phyloP scores from a whole-genome alignment of 306 rosid species.

The Ziziphus jujuba region DNA sequence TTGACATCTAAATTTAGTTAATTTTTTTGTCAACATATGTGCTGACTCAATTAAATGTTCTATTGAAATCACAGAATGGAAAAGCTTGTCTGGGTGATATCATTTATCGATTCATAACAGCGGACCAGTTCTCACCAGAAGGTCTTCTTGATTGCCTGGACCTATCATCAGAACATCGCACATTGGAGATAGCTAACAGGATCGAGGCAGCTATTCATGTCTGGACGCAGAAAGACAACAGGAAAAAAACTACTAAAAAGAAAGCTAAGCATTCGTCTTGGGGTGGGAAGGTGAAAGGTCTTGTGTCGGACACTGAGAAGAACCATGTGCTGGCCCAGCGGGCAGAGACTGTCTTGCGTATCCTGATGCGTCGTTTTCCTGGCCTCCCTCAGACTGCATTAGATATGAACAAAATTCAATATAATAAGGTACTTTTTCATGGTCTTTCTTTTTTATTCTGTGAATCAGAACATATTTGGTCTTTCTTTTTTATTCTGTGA shows the following conservation, averaged over 20 bases:
- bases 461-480: neutral
- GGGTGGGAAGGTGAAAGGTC: constrained; percentile 95
- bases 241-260: constrained; percentile 44
- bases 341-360: constrained; percentile 76
- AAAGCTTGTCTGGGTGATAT: constrained; percentile 86
- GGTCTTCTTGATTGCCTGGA: constrained; percentile 82
- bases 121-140: constrained; percentile 68
- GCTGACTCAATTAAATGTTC: constrained; percentile 8
- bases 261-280: constrained; percentile 70
- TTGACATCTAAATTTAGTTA: neutral
- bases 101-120: constrained; percentile 74
- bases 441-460: neutral
- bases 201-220: constrained; percentile 84
- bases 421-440: constrained; percentile 56
- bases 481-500: neutral
- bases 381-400: constrained; percentile 90
- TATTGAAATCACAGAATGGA: constrained; percentile 60
- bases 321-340: constrained; percentile 56
- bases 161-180: constrained; percentile 89
- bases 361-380: constrained; percentile 75
- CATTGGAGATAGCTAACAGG: constrained; percentile 75
- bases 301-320: constrained; percentile 61
- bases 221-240: constrained; percentile 73
- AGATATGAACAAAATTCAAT: constrained; percentile 93
- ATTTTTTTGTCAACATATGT: neutral